Conservation (phyloP, 2,329 filamentous ascomycete genomes). For the Phaeoacremonium minimum region DNA sequence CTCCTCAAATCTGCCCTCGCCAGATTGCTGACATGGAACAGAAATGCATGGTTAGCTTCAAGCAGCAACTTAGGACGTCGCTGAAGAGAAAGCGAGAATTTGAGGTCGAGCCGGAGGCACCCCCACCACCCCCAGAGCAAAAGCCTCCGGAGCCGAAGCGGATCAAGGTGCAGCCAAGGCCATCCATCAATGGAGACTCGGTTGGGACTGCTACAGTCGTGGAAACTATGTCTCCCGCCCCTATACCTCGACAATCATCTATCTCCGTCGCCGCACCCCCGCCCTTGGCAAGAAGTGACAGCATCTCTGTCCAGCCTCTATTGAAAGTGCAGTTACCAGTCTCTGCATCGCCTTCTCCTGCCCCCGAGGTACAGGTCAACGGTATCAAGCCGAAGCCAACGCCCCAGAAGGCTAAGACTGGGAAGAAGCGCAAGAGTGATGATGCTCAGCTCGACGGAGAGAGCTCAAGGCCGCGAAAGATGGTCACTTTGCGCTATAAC, state of each 20-base stretch:
- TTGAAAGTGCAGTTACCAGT: no score
- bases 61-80: constrained; percentile 11
- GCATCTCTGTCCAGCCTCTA: constrained; percentile 8
- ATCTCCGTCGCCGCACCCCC: constrained; percentile 8
- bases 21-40: constrained; percentile 6
- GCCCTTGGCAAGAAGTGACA: constrained; percentile 5
- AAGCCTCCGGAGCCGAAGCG: constrained; percentile 22
- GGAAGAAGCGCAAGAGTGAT: constrained; percentile 10
- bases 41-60: constrained; percentile 12
- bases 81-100: constrained; percentile 44
- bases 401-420: constrained; percentile 2
- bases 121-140: constrained; percentile 14
- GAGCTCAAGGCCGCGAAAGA: not conserved
- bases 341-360: constrained; percentile 2
- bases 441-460: not conserved
- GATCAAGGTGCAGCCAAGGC: constrained; percentile 20
- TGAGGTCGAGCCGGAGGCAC: constrained; percentile 16
- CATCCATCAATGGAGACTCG: constrained; percentile 12
- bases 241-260: constrained; percentile 6
- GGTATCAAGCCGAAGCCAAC: not conserved
- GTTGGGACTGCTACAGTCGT: not conserved
- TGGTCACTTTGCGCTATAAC: not conserved
- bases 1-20: constrained; percentile 5
- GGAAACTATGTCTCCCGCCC: constrained; percentile 2
- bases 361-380: not conserved